phyloP scores from a whole-genome alignment of 1,139 yeast genomes.

The Yamadazyma atmosphaerica region DNA sequence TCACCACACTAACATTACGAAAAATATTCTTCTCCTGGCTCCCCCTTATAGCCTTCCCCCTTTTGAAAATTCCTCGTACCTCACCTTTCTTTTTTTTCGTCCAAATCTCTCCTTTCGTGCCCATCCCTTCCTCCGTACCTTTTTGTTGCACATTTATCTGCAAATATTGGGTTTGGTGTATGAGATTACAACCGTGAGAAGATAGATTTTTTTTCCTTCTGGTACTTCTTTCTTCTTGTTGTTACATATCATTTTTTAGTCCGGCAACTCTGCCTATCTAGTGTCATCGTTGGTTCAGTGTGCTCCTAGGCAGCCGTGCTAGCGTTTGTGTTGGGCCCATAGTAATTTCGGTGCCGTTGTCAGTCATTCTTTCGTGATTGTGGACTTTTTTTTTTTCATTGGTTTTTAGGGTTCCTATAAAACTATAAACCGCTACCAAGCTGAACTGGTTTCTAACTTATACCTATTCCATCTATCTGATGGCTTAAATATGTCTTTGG shows the following conservation, averaged over 20 bases:
- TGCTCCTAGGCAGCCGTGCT: background rate
- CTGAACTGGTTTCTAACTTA: too few species aligned
- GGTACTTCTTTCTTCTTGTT: background rate
- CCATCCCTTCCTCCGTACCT: conserved; percentile 1
- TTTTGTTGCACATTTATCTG: background rate
- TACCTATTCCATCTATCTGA: background rate
- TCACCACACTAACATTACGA: background rate
- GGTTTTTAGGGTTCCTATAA: too few species aligned
- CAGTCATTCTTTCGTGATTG: background rate
- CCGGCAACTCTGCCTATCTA: background rate
- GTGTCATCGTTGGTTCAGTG: background rate
- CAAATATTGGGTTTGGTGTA: background rate
- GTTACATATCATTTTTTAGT: background rate
- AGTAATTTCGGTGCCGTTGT: background rate
- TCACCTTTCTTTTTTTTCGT: conserved; percentile 1
- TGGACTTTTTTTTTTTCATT: background rate
- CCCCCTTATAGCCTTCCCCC: background rate
- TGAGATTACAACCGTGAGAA: background rate
- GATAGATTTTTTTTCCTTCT: background rate
- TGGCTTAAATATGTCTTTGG: conserved; percentile 3
- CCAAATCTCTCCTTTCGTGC: background rate
- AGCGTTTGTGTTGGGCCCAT: background rate
- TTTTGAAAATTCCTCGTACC: background rate
- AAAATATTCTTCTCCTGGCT: background rate
- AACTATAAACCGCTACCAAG: too few species aligned